Evolutionary conservation across 257 asterid genomes (phyloP).

Genomic region (Vinca minor): DNA sequence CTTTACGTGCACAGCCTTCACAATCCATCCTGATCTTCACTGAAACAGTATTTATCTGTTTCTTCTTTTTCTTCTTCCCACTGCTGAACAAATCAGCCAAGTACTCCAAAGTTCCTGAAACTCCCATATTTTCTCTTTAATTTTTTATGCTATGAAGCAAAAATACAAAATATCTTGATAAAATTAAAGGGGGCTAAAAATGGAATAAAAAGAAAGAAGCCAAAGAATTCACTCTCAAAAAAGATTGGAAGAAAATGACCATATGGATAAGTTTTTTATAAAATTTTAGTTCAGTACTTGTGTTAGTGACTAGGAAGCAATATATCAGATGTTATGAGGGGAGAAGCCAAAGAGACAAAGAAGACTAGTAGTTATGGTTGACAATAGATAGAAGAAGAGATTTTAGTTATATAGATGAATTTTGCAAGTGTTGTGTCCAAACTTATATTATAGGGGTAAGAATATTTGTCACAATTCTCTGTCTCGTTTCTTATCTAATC

Average conservation of each 20-base stretch:
- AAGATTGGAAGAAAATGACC: not conserved
- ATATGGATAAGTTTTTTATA: not conserved
- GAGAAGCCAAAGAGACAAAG: not conserved
- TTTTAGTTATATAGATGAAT: no score
- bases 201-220: not conserved
- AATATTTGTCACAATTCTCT: no score
- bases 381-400: no score
- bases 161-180: no score
- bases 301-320: conserved; percentile 1
- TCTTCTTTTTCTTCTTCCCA: conserved; percentile 55
- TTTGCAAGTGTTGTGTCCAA: not conserved
- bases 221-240: not conserved
- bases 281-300: not conserved
- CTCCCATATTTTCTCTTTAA: conserved; percentile 39
- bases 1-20: conserved; percentile 72
- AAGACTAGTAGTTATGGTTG: not conserved
- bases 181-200: not conserved
- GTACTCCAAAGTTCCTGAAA: conserved; percentile 68
- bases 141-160: no score
- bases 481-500: no score
- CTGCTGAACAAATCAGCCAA: conserved; percentile 48
- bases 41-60: conserved; percentile 44
- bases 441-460: no score
- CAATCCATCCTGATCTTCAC: conserved; percentile 80
- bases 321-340: no score